Base-by-base conservation (phyloP, 768 basidiomycete genomes). In the Termitomyces titanicus region DNA sequence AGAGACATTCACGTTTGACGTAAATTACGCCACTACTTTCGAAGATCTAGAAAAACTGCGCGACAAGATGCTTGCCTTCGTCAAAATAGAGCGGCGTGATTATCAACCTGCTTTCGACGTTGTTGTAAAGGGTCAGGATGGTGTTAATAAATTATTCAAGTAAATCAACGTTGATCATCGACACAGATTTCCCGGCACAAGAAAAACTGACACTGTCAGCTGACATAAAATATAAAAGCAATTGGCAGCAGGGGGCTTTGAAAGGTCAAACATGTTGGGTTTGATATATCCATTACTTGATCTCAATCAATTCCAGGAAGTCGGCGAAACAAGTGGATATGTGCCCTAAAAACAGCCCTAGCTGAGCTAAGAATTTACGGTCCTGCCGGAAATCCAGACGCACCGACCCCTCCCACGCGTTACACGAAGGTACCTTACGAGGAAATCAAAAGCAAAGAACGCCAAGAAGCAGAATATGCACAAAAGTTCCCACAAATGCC, bases 291-390 rank as follows among this genome's bases (percentile, higher is more conserved):
- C 46, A 47, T 48, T 55, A 22, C 52, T 63, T 18, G 45, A n/a
- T 10, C 9, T 35, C n/a, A n/a, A n/a, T n/a, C n/a, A 42, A 50
- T 47, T 38, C 27, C 64, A 85, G 86, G 86, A 2, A 85, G 86
- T 70, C 81, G 92, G 52, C 81, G 91, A 34, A 94, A 94, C 75
- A 95, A 92, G 71, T 95, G 92, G 92, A 80, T 94, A 40, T 94
- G 92, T 68, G 88, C 89, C 15, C 76, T 97, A 52, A 95, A 94
- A 70, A 66, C 79, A 43, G 78, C 82, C 46, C 73, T 92, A 56
- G 81, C 78, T 25, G 87, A 92, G 56, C 69, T 85, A 47, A 77
- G 83, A 59, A 86, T 97, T 56, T 92, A 77, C 61, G 87, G 87
- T 5, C 84, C 86, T 9, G 67, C 60, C 31, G 83, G 88, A 22